Evolutionary conservation across 768 basidiomycete genomes (phyloP).

Genomic region (Lepiota subincarnata): DNA sequence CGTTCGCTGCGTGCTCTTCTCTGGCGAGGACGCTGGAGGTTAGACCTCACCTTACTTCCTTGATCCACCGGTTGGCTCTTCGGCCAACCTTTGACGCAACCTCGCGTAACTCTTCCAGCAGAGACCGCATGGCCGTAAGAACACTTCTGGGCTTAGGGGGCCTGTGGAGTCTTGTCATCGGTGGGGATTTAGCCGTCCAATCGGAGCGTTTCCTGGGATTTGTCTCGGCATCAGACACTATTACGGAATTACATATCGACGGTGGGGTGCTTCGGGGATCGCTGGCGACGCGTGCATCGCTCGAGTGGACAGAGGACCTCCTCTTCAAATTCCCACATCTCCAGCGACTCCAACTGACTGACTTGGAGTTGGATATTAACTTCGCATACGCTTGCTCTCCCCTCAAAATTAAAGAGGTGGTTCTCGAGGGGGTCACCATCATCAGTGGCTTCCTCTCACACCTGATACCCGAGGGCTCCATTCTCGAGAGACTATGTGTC

Average conservation of each 20-base stretch:
- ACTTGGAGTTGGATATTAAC: constrained; percentile 41
- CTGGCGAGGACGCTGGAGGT: constrained; percentile 38
- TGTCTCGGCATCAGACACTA: constrained; percentile 34
- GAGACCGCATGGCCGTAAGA: constrained; percentile 32
- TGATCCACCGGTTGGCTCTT: constrained; percentile 40
- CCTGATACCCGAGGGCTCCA: constrained; percentile 30
- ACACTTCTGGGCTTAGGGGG: constrained; percentile 39
- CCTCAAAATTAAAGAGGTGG: constrained; percentile 32
- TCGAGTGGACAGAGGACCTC: constrained; percentile 54
- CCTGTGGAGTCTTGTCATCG: constrained; percentile 38
- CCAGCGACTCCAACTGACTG: constrained; percentile 36
- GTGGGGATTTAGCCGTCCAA: constrained; percentile 42
- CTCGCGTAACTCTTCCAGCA: constrained; percentile 1
- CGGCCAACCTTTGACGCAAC: constrained; percentile 25
- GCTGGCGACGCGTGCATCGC: constrained; percentile 28
- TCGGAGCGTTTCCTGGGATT: constrained; percentile 46
- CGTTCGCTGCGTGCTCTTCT: constrained; percentile 36
- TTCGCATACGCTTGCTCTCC: constrained; percentile 29
- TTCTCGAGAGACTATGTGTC: constrained; percentile 35
- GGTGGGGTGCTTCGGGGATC: constrained; percentile 31
- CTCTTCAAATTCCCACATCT: constrained; percentile 42
- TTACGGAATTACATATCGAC: constrained; percentile 44
- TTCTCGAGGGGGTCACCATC: constrained; percentile 42
- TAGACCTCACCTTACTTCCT: constrained; percentile 29
- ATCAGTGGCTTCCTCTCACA: constrained; percentile 36